Conservation (phyloP, 148 eudicot genomes). For the Heliamphora exappendiculata region DNA sequence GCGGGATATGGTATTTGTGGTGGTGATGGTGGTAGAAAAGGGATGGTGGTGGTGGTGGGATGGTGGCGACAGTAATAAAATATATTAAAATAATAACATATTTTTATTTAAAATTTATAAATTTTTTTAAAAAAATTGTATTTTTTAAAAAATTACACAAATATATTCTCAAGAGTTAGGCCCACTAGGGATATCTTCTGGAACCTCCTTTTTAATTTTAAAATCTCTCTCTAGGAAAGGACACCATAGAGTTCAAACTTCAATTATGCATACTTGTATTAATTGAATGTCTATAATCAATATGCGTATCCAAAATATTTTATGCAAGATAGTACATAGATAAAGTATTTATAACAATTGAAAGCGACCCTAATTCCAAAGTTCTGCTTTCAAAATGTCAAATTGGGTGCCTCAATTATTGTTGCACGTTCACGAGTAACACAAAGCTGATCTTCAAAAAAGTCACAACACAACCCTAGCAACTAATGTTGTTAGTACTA, state of each 20-base stretch:
- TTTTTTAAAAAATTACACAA: too few relatives aligned
- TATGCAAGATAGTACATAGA: neutral
- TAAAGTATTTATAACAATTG: neutral
- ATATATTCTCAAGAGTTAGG: too few relatives aligned
- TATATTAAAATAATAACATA: too few relatives aligned
- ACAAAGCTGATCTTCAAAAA: too few relatives aligned
- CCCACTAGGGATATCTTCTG: neutral
- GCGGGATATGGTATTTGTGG: too few relatives aligned
- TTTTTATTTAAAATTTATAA: too few relatives aligned
- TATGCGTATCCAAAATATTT: neutral
- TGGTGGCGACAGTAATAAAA: too few relatives aligned
- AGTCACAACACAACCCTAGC: neutral
- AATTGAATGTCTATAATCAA: neutral
- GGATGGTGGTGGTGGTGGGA: too few relatives aligned
- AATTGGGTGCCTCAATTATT: conserved; percentile 11
- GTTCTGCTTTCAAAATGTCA: conserved; percentile 15
- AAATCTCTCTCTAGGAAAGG: conserved; percentile 5
- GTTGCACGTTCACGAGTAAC: too few relatives aligned
- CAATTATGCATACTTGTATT: conserved; percentile 1
- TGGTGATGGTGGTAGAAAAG: too few relatives aligned
- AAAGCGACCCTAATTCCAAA: conserved; percentile 11
- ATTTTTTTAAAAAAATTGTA: too few relatives aligned
- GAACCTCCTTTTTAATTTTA: neutral
- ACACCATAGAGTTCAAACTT: conserved; percentile 16
- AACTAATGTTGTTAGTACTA: too few relatives aligned